These are phyloP conservation scores for Talaromyces islandicus DNA, from an alignment of 2,329 filamentous ascomycete species.

Conservation along the genomic window DNA sequence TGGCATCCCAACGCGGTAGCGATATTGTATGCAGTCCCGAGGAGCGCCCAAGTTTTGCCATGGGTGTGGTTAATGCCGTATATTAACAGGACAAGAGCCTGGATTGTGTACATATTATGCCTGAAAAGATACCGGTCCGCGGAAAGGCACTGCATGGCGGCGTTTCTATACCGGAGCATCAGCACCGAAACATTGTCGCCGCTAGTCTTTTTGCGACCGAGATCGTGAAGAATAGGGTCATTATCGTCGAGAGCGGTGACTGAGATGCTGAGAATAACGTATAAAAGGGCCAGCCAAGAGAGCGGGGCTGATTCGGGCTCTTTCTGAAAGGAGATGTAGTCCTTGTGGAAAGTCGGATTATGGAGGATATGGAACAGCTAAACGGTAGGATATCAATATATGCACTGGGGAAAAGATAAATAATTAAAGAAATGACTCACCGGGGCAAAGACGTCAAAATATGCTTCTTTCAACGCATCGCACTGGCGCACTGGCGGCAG, in stretches of 20 bases:
- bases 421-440: slow-evolving; percentile 17
- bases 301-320: slow-evolving; percentile 28
- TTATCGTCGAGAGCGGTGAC: slow-evolving; percentile 32
- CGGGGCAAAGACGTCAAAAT: slow-evolving; percentile 34
- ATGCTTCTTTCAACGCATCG: slow-evolving; percentile 30
- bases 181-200: slow-evolving; percentile 31
- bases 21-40: slow-evolving; percentile 35
- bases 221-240: slow-evolving; percentile 30
- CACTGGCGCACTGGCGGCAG: slow-evolving; percentile 32
- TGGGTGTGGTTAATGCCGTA: slow-evolving; percentile 33
- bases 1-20: slow-evolving; percentile 39
- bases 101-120: slow-evolving; percentile 35
- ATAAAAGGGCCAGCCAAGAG: slow-evolving; percentile 35
- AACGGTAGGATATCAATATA: background rate
- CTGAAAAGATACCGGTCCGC: slow-evolving; percentile 33
- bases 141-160: slow-evolving; percentile 32
- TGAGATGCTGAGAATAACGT: slow-evolving; percentile 33
- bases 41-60: slow-evolving; percentile 32
- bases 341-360: slow-evolving; percentile 34
- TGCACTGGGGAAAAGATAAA: background rate
- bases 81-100: slow-evolving; percentile 34
- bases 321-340: slow-evolving; percentile 33
- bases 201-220: slow-evolving; percentile 31
- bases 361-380: slow-evolving; percentile 37
- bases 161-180: slow-evolving; percentile 31